phyloP scores from a whole-genome alignment of 805 yeast species.

The Candida maesae region DNA sequence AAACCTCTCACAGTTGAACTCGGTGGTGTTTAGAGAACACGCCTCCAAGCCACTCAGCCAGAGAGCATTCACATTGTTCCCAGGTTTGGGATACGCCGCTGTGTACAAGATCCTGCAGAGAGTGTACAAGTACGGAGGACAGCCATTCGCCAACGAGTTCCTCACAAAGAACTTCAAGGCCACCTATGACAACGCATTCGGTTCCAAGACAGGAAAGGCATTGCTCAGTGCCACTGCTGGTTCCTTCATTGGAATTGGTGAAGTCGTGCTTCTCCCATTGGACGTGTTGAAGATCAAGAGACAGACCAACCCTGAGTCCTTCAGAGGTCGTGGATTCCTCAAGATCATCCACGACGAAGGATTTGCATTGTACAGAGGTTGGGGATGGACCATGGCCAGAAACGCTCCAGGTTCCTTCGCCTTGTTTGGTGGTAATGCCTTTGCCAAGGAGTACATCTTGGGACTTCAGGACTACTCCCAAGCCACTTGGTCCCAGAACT shows the following conservation, averaged over 20 bases:
- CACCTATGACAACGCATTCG: slow-evolving; percentile 72
- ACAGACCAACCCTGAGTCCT: slow-evolving; percentile 99
- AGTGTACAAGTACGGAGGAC: slow-evolving; percentile 99
- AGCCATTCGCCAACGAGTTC: slow-evolving; percentile 96
- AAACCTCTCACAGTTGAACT: slow-evolving; percentile 63
- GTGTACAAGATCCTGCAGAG: slow-evolving; percentile 94
- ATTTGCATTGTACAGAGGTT: slow-evolving; percentile 88
- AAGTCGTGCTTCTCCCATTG: slow-evolving; percentile 88
- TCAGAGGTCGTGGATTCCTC: slow-evolving; percentile 94
- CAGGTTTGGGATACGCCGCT: slow-evolving; percentile 98
- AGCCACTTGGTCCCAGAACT: slow-evolving; percentile 95
- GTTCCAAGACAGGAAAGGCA: slow-evolving; percentile 96
- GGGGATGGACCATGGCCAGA: slow-evolving; percentile 99
- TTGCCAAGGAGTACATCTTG: slow-evolving; percentile 93
- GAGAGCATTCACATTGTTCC: slow-evolving; percentile 82
- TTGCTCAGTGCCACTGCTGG: slow-evolving; percentile 96
- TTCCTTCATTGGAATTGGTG: slow-evolving; percentile 95
- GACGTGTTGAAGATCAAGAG: slow-evolving; percentile 97
- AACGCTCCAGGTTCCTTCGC: slow-evolving; percentile 99
- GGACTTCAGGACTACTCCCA: slow-evolving; percentile 80
- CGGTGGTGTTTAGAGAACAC: slow-evolving; percentile 81
- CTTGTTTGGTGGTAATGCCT: slow-evolving; percentile 96
- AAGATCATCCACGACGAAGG: slow-evolving; percentile 89
- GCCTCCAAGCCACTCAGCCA: slow-evolving; percentile 67
- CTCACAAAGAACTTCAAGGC: slow-evolving; percentile 69